phyloP scores from a whole-genome alignment of 1,284 basidiomycete genomes.

The Vanrija sp. region DNA sequence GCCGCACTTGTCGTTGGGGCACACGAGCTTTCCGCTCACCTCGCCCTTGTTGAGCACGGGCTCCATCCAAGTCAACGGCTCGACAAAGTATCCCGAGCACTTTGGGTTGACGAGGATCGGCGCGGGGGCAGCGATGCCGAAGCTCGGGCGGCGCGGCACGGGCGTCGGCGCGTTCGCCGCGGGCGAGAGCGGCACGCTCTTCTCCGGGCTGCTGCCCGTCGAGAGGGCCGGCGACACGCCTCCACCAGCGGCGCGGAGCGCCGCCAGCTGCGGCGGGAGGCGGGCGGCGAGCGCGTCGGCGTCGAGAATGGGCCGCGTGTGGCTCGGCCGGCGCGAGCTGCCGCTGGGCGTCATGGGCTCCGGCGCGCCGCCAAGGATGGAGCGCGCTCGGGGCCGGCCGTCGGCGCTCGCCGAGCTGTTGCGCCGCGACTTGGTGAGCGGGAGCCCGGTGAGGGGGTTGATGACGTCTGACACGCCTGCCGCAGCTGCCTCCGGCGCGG shows the following conservation, averaged over 20 bases:
- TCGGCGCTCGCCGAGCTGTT: not conserved
- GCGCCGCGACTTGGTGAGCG: slow-evolving; percentile 19
- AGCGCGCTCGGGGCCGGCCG: slow-evolving; percentile 1
- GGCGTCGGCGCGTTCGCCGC: not conserved
- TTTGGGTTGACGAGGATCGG: slow-evolving; percentile 69
- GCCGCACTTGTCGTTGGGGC: slow-evolving; percentile 83
- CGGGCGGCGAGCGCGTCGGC: slow-evolving; percentile 38
- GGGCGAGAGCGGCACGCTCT: not conserved
- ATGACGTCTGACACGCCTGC: slow-evolving; percentile 37
- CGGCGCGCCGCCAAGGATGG: slow-evolving; percentile 2
- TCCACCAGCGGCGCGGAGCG: slow-evolving; percentile 25
- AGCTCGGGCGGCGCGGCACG: slow-evolving; percentile 1
- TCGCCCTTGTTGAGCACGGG: slow-evolving; percentile 67
- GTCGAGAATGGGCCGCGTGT: slow-evolving; percentile 11
- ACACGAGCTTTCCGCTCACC: slow-evolving; percentile 79
- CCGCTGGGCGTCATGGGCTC: not conserved
- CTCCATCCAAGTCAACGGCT: slow-evolving; percentile 98
- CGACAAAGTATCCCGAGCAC: slow-evolving; percentile 94
- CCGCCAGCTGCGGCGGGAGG: slow-evolving; percentile 43
- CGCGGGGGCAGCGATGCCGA: slow-evolving; percentile 49
- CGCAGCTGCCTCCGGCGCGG: not conserved
- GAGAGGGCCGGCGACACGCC: not conserved
- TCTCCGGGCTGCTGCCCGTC: not conserved
- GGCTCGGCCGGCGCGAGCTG: not conserved
- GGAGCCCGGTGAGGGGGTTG: slow-evolving; percentile 43